Base-by-base conservation (phyloP, 768 basidiomycete genomes). In the Cubamyces sp. region DNA sequence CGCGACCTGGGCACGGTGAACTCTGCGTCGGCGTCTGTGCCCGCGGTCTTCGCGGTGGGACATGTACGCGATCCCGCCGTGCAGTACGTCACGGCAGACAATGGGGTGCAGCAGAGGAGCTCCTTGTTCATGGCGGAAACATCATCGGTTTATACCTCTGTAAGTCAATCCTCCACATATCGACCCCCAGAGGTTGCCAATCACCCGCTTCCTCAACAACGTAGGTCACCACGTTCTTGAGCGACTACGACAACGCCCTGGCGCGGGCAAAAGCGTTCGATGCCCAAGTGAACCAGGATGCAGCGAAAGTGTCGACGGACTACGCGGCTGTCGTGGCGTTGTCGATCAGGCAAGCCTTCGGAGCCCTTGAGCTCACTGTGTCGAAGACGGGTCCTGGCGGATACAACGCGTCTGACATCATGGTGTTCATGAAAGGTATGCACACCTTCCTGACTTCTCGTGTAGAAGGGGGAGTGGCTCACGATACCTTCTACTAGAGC, bases 1-100 rank as follows among this genome's bases (percentile, higher is more conserved):
- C 82, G 81, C 30, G 79, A 88, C 68, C 79, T 88, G 42, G 86
- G 85, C 2, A 74, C 70, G 2, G 73, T 87, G 50, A 62, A 64
- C 15, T 39, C 37, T 3, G 42, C 70, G 8, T 61, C 37, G 3
- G 42, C 70, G 5, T 61, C 71, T 5, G 46, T 57, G 15, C 68
- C 71, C 5, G 68, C 73, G 19, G 71, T 76, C 18, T 70, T 75
- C 54, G 64, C 71, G 26, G 68, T 78, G 23, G 77, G 77, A 14
- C 75, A 74, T 55, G 74, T 71, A 18, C 70, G 76, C n/a, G 77
- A 77, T 57, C 77, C 77, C 4, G 73, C 72, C 1, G 60, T 76
- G 18, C 60, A 74, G 64, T 78, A 78, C 59, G 74, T 77, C 61
- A 64, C 70, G 19, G 70, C 69, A 23, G 67, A 69, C 45, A 74